Percentiles rank a stretch among this genome's conserved stretches.
Evolutionary conservation across 2,329 filamentous ascomycete genomes (phyloP).

Genomic region (Alternaria triticina): DNA sequence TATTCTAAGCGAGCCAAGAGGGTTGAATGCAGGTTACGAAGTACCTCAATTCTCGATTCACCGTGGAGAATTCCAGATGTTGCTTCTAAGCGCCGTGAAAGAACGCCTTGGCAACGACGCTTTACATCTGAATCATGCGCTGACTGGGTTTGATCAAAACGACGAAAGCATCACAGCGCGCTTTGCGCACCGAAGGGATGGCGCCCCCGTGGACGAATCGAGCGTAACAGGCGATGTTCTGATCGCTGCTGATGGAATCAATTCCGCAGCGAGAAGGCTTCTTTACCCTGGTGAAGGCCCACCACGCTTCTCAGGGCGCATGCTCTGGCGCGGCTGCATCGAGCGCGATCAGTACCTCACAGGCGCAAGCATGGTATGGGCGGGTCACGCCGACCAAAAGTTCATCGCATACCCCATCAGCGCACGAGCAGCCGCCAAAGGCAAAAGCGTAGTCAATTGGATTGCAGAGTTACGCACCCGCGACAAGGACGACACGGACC

Average conservation of each 20-base stretch:
- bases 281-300: constrained; percentile 55
- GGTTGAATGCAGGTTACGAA: constrained; percentile 50
- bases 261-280: constrained; percentile 50
- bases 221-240: constrained; percentile 45
- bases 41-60: constrained; percentile 56
- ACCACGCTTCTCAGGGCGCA: constrained; percentile 54
- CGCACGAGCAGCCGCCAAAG: constrained; percentile 42
- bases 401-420: constrained; percentile 58
- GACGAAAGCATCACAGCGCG: constrained; percentile 47
- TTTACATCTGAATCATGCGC: constrained; percentile 50
- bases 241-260: constrained; percentile 55
- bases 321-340: constrained; percentile 55
- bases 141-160: constrained; percentile 47
- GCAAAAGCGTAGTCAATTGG: constrained; percentile 55
- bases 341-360: constrained; percentile 52
- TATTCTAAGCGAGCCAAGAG: constrained; percentile 53
- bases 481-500: constrained; percentile 51
- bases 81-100: constrained; percentile 52
- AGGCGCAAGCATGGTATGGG: constrained; percentile 55
- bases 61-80: constrained; percentile 55
- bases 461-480: constrained; percentile 55
- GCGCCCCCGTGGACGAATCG: constrained; percentile 34
- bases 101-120: constrained; percentile 49
- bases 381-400: constrained; percentile 56
- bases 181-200: constrained; percentile 42